These are phyloP conservation scores for Oxyria digyna DNA, from an alignment of 148 eudicot species.

Conservation along the genomic window DNA sequence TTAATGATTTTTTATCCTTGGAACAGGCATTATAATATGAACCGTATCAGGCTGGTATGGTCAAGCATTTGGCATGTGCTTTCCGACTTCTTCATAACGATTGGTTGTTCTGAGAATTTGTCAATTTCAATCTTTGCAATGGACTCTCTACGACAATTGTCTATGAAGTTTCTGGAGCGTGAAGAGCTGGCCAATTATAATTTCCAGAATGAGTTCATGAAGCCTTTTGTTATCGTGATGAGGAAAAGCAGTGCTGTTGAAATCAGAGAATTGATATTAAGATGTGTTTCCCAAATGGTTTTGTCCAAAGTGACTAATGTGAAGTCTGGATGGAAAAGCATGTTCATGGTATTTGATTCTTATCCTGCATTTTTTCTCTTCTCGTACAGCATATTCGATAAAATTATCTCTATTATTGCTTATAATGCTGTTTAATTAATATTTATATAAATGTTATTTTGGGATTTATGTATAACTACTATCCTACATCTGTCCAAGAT, in stretches of 20 bases:
- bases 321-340: conserved; percentile 99
- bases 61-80: conserved; percentile 95
- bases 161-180: conserved; percentile 96
- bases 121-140: conserved; percentile 96
- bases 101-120: conserved; percentile 93
- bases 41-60: conserved; percentile 98
- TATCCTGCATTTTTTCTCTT: too few species aligned
- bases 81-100: conserved; percentile 78
- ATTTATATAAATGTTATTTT: too few species aligned
- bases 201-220: conserved; percentile 98
- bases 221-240: conserved; percentile 96
- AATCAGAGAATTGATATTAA: conserved; percentile 92
- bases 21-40: conserved; percentile 98
- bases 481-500: too few species aligned
- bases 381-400: too few species aligned
- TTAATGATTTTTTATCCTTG: conserved; percentile 6
- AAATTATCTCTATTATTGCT: too few species aligned
- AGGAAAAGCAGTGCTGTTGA: conserved; percentile 95
- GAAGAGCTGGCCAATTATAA: conserved; percentile 98
- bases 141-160: conserved; percentile 94
- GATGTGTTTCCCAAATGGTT: conserved; percentile 99
- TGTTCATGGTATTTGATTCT: conserved; percentile 78
- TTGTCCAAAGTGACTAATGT: conserved; percentile 87
- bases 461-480: too few species aligned
- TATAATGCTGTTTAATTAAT: too few species aligned